Evolutionary conservation across 768 basidiomycete species (phyloP), one percentile per base, ranked within the genome.

Genomic region (Serpula lacrymans): DNA sequence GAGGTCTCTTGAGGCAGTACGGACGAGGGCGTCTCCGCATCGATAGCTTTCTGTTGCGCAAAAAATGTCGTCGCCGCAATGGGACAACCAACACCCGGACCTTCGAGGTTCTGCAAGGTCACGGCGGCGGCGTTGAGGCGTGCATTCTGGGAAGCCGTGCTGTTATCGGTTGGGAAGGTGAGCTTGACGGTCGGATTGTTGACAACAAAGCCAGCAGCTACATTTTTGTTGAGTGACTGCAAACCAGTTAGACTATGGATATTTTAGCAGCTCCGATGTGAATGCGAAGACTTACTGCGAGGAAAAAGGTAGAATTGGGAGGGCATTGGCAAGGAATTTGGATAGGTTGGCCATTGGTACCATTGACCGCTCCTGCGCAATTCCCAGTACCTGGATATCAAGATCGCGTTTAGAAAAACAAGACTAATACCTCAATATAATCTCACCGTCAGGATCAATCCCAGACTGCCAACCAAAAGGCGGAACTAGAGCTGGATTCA

Each of bases 101-200:
- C 85, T 35, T 71, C 65, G 29, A 88, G 57, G 58, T 88, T 88
- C 64, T 88, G 86, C n/a, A 88, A 64, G 5, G 85, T 82, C 26
- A 84, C 72, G 9, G 78, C 53, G 5, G 77, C 71, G 20, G 83
- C 71, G 34, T 76, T 63, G 43, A 88, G 65, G 23, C 85, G 78
- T 0, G 78, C 66, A 32, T 74, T 58, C 52, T 78, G 68, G 34
- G 77, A 75, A 6, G 57, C 60, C 41, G 65, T 69, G 5, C 75
- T 77, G 48, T 69, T 63, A 49, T 78, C 82, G 2, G 73, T 73
- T 2, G 84, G 85, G 71, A 84, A 89, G 11, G 72, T 68, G 2
- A 86, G 62, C 12, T 56, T 39, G 37, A 86, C 66, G 2, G 64
- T 54, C 8, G 84, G 78, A 57, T 87, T 86, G 60, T 85, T 80